Evolutionary conservation across 805 yeast genomes (phyloP), one percentile per base, ranked within the genome.

Genomic region (Candida corydali): DNA sequence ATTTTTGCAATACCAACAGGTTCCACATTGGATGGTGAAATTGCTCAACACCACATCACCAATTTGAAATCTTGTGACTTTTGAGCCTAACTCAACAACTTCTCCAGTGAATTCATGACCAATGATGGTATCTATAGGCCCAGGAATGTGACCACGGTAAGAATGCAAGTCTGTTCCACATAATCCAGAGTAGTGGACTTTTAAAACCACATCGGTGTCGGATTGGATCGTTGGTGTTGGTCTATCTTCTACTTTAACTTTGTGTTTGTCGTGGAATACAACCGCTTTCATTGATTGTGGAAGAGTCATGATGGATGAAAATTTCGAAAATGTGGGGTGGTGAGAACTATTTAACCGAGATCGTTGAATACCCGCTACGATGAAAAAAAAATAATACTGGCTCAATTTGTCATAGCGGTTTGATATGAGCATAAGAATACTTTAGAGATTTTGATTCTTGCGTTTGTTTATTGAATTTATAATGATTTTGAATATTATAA

Each of bases 101-200:
- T 59, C 69, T 26, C 86, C 88, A 36, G 80, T 61, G 41, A 81
- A 70, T 54, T 81, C 87, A 55, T 81, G 87, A 22, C 88, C 88
- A 51, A 53, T 47, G 20, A 69, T 65, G 38, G 69, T 66, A 27
- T 63, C 59, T 38, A 74, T 75, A 8, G 86, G 83, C 1, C 80
- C 82, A 17, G 71, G 76, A 17, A 59, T 46, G 1, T 78, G 36
- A 3, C 36, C 36, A 5, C 36, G 29, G 45, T 64, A 78, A 52
- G 80, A 65, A 50, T 78, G 83, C 32, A 74, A 61, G 46, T 79
- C 86, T 8, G 78, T 65, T 19, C 81, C 82, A 54, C 86, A 79
- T 18, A 80, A 62, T 49, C 85, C 85, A 55, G 83, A 78, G 44
- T 75, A 73, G 44, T 74, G 75, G 34, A 76, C 69, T 52, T 76